Conservation (phyloP, 805 yeast species). For the Saturnispora dispora region DNA sequence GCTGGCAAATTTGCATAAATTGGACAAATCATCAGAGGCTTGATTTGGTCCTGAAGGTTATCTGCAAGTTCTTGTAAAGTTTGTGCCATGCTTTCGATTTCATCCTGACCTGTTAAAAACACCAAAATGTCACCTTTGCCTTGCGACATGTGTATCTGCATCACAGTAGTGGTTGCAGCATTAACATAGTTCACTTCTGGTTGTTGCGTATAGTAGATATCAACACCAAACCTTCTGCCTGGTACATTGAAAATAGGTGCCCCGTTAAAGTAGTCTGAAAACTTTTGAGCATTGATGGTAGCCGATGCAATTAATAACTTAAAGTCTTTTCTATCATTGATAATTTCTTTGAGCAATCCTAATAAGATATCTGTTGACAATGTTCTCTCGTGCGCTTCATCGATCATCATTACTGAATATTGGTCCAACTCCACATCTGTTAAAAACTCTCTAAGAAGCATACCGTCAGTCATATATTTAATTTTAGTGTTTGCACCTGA, state of each 20-base stretch:
- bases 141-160: conserved; percentile 73
- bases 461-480: conserved; percentile 95
- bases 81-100: conserved; percentile 77
- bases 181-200: conserved; percentile 89
- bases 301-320: conserved; percentile 84
- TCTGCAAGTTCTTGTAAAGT: conserved; percentile 54
- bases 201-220: conserved; percentile 67
- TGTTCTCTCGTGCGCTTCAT: conserved; percentile 96
- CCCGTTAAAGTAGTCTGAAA: conserved; percentile 67
- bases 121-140: conserved; percentile 79
- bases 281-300: conserved; percentile 83
- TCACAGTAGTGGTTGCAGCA: conserved; percentile 80
- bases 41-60: conserved; percentile 46
- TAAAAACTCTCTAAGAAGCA: conserved; percentile 77
- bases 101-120: conserved; percentile 93
- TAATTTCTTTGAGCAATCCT: conserved; percentile 69
- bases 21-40: conserved; percentile 66
- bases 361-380: conserved; percentile 78
- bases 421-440: conserved; percentile 58
- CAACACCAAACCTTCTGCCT: conserved; percentile 90
- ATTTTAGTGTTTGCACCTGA: conserved; percentile 57
- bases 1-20: conserved; percentile 88
- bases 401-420: conserved; percentile 83
- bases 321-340: conserved; percentile 55
- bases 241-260: conserved; percentile 89